A percentile compares a stretch with the other conserved stretches of the same genome.
These are phyloP conservation scores for Fragaria iinumae DNA, from an alignment of 306 rosid species.

Conservation along the genomic window DNA sequence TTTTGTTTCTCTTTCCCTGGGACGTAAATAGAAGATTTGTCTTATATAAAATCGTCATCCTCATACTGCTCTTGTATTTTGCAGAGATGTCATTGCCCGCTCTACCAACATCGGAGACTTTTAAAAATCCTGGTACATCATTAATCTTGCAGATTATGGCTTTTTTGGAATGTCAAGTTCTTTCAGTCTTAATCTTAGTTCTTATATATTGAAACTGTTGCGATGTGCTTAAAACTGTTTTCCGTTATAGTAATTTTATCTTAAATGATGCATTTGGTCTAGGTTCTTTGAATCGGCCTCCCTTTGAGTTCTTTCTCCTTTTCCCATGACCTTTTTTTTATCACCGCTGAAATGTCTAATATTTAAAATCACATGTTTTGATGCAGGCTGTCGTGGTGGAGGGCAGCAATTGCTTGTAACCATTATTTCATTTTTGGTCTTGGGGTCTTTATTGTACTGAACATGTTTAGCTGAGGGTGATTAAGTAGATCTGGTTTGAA, in stretches of 20 bases:
- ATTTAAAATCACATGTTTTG: slow-evolving; percentile 24
- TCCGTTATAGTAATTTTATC: background rate
- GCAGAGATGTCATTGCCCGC: slow-evolving; percentile 99
- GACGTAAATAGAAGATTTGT: slow-evolving; percentile 15
- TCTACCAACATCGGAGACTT: slow-evolving; percentile 76
- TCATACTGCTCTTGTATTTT: slow-evolving; percentile 24
- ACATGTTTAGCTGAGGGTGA: background rate
- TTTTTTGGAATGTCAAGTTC: background rate
- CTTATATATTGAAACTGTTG: background rate
- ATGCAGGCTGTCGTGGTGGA: slow-evolving; percentile 71
- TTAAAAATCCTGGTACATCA: slow-evolving; percentile 76
- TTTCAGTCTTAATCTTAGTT: background rate
- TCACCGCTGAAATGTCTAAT: slow-evolving; percentile 12
- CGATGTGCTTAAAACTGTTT: background rate
- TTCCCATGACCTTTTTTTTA: background rate
- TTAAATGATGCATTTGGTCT: background rate
- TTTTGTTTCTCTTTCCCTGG: slow-evolving; percentile 8
- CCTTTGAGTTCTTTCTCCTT: background rate
- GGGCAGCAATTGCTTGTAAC: slow-evolving; percentile 41
- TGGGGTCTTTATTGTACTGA: slow-evolving; percentile 3
- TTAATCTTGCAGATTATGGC: background rate
- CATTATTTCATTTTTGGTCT: slow-evolving; percentile 65
- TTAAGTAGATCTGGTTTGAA: background rate
- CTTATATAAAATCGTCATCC: slow-evolving; percentile 9
- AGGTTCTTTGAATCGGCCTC: background rate